Conservation (phyloP, 208 protist species). For the Leptomonas pyrrhocoris region DNA sequence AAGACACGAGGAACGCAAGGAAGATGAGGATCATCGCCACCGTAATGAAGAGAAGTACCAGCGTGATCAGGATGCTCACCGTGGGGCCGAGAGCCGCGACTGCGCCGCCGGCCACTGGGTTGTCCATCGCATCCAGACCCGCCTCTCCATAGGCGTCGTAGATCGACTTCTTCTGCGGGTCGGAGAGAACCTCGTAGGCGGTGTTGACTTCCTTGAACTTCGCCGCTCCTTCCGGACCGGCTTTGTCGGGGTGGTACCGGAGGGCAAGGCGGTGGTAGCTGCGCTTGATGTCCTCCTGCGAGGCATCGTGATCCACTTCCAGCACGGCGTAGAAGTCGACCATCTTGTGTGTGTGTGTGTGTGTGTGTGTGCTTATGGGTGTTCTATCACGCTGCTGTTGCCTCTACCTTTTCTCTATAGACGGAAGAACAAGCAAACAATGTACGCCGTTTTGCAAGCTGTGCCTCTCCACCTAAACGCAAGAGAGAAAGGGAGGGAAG, state of each 20-base stretch:
- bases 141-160: constrained; percentile 74
- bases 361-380: not conserved
- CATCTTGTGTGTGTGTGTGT: constrained; percentile 28
- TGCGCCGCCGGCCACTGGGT: constrained; percentile 39
- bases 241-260: constrained; percentile 89
- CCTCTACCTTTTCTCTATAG: too few relatives aligned
- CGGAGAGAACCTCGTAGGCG: constrained; percentile 96
- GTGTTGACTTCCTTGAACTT: constrained; percentile 84
- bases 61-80: constrained; percentile 21
- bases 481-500: too few relatives aligned
- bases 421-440: not conserved
- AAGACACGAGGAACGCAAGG: constrained; percentile 54
- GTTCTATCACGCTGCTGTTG: too few relatives aligned
- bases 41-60: constrained; percentile 28
- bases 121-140: constrained; percentile 47
- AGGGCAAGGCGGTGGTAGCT: constrained; percentile 80
- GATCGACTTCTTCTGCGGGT: constrained; percentile 65
- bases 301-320: constrained; percentile 61
- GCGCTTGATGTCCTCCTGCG: constrained; percentile 83
- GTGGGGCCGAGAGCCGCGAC: constrained; percentile 20
- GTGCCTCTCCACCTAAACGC: too few relatives aligned
- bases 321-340: constrained; percentile 75
- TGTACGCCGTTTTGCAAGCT: too few relatives aligned
- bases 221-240: constrained; percentile 59
- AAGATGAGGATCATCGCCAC: constrained; percentile 60